These are phyloP conservation scores for Raffaelea ambrosiae DNA, from an alignment of 2,329 filamentous ascomycete species.

Conservation along the genomic window DNA sequence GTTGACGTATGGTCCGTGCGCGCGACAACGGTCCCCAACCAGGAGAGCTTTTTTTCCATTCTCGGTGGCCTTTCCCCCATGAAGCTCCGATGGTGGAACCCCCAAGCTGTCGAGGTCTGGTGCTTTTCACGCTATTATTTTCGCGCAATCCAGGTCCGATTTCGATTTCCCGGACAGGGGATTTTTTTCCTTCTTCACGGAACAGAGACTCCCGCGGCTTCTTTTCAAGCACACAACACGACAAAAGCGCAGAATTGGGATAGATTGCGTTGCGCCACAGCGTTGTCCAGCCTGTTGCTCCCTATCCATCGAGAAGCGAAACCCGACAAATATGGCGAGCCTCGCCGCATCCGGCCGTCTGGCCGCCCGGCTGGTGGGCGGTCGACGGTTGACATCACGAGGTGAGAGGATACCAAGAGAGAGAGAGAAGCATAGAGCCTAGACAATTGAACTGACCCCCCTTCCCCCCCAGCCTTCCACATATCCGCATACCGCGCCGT, in stretches of 20 bases:
- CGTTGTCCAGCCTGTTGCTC: neutral
- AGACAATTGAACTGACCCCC: neutral
- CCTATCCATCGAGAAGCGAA: neutral
- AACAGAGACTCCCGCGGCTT: too few relatives aligned
- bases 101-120: neutral
- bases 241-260: neutral
- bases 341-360: slow-evolving; percentile 14
- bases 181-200: neutral
- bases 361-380: slow-evolving; percentile 15
- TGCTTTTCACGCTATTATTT: neutral
- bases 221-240: too few relatives aligned
- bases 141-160: slow-evolving; percentile 2
- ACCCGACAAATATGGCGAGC: slow-evolving; percentile 9
- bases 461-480: slow-evolving; percentile 45
- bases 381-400: slow-evolving; percentile 9
- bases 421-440: neutral
- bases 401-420: slow-evolving; percentile 1
- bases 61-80: neutral
- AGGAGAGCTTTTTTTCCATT: neutral
- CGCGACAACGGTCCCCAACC: too few relatives aligned
- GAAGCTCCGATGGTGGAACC: neutral
- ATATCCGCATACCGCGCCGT: slow-evolving; percentile 56
- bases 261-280: neutral
- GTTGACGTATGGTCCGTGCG: neutral
- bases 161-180: neutral